These are phyloP conservation scores for Tolypocladium guangdongense DNA, from an alignment of 2,329 filamentous ascomycete species.

Conservation along the genomic window DNA sequence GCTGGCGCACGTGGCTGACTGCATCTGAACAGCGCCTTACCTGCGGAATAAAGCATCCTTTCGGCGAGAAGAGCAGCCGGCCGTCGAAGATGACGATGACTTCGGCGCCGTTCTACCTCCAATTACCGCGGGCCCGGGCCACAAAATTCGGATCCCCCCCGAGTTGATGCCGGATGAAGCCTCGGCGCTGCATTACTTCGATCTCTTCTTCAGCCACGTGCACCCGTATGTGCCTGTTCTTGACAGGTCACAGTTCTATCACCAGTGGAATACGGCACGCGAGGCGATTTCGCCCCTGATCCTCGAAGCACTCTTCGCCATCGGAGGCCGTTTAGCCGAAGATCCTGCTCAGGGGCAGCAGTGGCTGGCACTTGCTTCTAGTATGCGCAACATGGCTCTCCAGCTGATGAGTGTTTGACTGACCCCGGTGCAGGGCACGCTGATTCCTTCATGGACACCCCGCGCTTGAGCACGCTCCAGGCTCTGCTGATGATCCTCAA, in stretches of 20 bases:
- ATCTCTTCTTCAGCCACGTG: constrained; percentile 81
- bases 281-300: constrained; percentile 82
- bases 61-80: constrained; percentile 46
- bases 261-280: constrained; percentile 77
- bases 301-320: constrained; percentile 84
- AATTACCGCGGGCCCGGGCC: constrained; percentile 55
- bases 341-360: constrained; percentile 77
- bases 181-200: constrained; percentile 72
- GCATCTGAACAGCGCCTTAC: constrained; percentile 58
- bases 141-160: constrained; percentile 77
- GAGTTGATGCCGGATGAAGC: constrained; percentile 88
- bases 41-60: constrained; percentile 53
- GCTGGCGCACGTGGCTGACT: background rate
- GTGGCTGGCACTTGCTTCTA: constrained; percentile 83
- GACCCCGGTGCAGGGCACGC: constrained; percentile 57
- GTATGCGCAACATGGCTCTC: constrained; percentile 33
- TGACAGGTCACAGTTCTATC: constrained; percentile 71
- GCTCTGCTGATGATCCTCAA: constrained; percentile 81
- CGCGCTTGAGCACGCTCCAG: constrained; percentile 82
- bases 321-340: constrained; percentile 72
- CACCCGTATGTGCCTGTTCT: constrained; percentile 90
- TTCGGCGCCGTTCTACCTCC: constrained; percentile 60
- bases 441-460: constrained; percentile 87
- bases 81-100: constrained; percentile 61
- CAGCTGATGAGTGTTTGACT: background rate